Evolutionary conservation across 1,284 basidiomycete species (phyloP), one percentile per base, ranked within the genome.

Genomic region (Chiua sp.): DNA sequence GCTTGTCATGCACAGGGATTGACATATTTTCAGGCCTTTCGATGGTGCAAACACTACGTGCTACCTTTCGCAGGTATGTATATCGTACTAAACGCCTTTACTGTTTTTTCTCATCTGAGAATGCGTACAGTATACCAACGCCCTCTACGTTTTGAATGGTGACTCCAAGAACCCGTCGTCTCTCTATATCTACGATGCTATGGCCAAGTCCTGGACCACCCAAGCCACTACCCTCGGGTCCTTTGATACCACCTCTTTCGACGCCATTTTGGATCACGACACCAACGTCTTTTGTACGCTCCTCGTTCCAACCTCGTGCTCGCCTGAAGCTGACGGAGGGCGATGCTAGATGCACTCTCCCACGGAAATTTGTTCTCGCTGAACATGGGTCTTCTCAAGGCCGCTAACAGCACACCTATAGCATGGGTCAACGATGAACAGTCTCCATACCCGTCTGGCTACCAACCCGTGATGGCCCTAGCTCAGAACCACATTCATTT

Each of bases 221-320:
- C 91, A 92, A 67, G 62, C 74, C 15, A 77, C 82, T 23, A 82
- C 76, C 10, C 64, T 80, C 0, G 82, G 82, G 61, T 73, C 68
- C 47, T 87, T 90, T 67, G 84, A 91, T 71, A 79, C 82, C 4
- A 70, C 79, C 1, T 80, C 79, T 35, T 87, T 85, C 66, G 77
- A 77, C 32, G 80, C 90, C 32, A 87, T 95, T 62, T 83, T 96
- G 46, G 94, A 96, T 77, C 93, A 95, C 67, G 93, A 96, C 75
- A 96, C 93, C 55, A 94, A 94, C 63, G 85, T 89, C 61, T 88
- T 95, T 78, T 94, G 87, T 88, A 64, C 54, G 52, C 79, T 67
- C 59, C 61, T 48, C 51, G 20, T 7, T 28, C 49, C 15, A 13
- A 7, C 2, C 18, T 12, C 18, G 12, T 16, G 12, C 55, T 23